Evolutionary conservation across 208 protist genomes (phyloP), one percentile per base, ranked within the genome.

Genomic region (Trypanosomatidae sp.): DNA sequence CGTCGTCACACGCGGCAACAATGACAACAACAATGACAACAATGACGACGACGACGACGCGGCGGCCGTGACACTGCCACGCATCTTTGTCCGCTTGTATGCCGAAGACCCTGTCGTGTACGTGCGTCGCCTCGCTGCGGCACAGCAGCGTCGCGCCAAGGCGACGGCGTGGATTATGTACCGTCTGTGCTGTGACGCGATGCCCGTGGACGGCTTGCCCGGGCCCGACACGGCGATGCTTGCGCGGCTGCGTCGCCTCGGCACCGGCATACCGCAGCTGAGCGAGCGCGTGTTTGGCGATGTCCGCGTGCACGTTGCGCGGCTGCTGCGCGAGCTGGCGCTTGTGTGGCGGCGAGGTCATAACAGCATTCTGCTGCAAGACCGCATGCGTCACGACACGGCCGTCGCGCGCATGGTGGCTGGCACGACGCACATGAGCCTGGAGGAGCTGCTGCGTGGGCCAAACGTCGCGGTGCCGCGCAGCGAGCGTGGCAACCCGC

Each of bases 341-440:
- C 63, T 92, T 0, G 85, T 92, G 54, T 96, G 86, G 85, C 67
- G 76, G 53, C 77, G 83, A 25, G 88, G 76, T 48, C 79, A 92
- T 56, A 96, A 96, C 60, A 76, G 80, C 15, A 87, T 96, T 38
- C 69, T 94, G 20, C 61, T 96, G 37, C 87, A 89, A 41, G 80
- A 88, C 43, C 70, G 66, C 23, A 84, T 93, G 66, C 66, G 64
- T 24, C 66, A 58, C 11, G 85, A 96, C 46, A 51, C 70, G n/a
- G 59, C 70, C 0, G 65, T 89, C 23, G 63, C 74, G 16, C 80
- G 81, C 27, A 84, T 91, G 75, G 81, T 94, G 23, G 71, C 66
- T 3, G 57, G 63, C 32, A 66, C 78, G 0, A 86, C 80, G 6
- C 66, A 82, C 46, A 91, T 95, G 77, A 73, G 70, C 52, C 61